Evolutionary conservation across 495 filamentous ascomycete genomes (phyloP), one percentile per base, ranked within the genome.

Genomic region (Hypoxylon trugodes): DNA sequence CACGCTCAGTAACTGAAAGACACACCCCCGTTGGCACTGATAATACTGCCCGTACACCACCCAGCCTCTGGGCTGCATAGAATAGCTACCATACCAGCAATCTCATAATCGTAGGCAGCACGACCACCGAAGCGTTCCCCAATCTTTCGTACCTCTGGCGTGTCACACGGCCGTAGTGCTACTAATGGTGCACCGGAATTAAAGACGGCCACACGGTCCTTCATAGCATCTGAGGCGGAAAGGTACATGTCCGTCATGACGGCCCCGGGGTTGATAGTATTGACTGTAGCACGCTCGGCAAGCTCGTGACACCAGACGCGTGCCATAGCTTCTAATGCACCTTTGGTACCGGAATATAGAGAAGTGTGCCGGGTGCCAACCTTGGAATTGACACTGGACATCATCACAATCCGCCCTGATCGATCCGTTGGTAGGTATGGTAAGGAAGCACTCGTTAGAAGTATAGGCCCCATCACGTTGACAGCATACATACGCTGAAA

Each of bases 291-390:
- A 6, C 86, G 78, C 71, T 95, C 89, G 2, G 86, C 79, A 30
- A 97, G 77, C 76, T 97, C 93, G 15, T 90, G 82, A 0, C 87
- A 79, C 93, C 93, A 97, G 1, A 90, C 92, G 6, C 93, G 81
- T 8, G 92, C 96, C 92, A 96, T 95, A n/a, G 89, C 84, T 61
- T 97, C 93, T 26, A 96, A 67, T 0, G 93, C 93, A 0, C 90
- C 92, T 74, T 97, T 97, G 63, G 89, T 94, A 2, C 92, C 92
- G 33, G 90, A 91, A 70, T 96, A 97, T 26, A 96, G 85, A 5
- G 83, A 83, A 74, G 48, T 95, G 90, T 4, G 80, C 83, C 2
- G 78, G 69, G 74, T 91, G 0, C 93, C 92, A 8, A 88, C 72
- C 3, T 81, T 82, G 1, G 89, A 83, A 4, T 87, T 83, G 6